phyloP scores from a whole-genome alignment of 1,139 yeast species.

The Candida tetrigidarum region DNA sequence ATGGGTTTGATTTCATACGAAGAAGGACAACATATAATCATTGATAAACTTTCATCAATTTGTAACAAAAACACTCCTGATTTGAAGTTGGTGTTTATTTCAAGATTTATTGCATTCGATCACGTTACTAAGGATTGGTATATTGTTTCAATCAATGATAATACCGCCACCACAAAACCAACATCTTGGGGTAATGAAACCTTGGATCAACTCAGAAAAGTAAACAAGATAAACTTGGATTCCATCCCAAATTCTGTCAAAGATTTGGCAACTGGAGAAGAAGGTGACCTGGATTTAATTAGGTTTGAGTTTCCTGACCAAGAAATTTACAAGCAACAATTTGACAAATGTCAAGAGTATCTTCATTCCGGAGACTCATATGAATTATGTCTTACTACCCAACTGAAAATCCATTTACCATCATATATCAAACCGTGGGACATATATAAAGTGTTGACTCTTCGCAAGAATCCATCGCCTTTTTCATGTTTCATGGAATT shows the following conservation, averaged over 20 bases:
- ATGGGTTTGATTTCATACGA: slow-evolving; percentile 89
- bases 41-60: slow-evolving; percentile 35
- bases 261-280: slow-evolving; percentile 24
- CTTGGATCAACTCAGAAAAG: slow-evolving; percentile 16
- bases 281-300: slow-evolving; percentile 28
- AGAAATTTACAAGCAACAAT: slow-evolving; percentile 56
- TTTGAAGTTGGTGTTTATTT: slow-evolving; percentile 73
- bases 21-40: slow-evolving; percentile 59
- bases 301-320: slow-evolving; percentile 57
- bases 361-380: slow-evolving; percentile 88
- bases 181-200: slow-evolving; percentile 44
- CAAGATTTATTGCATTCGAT: slow-evolving; percentile 63
- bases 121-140: slow-evolving; percentile 52
- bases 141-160: slow-evolving; percentile 57
- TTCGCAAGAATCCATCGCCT: slow-evolving; percentile 84
- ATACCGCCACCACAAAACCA: too few species aligned
- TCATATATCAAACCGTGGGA: slow-evolving; percentile 66
- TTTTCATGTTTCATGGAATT: slow-evolving; percentile 83
- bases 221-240: slow-evolving; percentile 20
- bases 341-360: slow-evolving; percentile 67
- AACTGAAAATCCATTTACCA: slow-evolving; percentile 63
- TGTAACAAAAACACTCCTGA: slow-evolving; percentile 58
- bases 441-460: slow-evolving; percentile 71
- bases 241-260: slow-evolving; percentile 32
- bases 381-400: slow-evolving; percentile 88